Conservation (phyloP, 2,329 filamentous ascomycete species). For the Blastomyces parvus region DNA sequence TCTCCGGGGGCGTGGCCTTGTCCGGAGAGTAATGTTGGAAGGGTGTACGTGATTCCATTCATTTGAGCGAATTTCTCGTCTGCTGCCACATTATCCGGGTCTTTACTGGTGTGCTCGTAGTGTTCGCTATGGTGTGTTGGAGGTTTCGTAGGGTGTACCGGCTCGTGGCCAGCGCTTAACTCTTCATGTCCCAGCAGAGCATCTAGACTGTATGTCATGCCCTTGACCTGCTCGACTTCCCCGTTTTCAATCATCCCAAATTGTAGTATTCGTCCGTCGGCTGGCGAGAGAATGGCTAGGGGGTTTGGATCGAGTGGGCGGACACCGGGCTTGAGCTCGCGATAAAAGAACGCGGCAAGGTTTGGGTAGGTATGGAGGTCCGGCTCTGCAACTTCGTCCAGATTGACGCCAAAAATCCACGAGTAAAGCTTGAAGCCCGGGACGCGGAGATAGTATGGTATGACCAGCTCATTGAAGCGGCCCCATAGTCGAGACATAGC, state of each 20-base stretch:
- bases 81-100: conserved; percentile 58
- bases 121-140: conserved; percentile 28
- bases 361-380: conserved; percentile 89
- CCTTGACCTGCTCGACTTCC: conserved; percentile 97
- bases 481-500: conserved; percentile 85
- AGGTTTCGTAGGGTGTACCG: conserved; percentile 26
- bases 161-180: conserved; percentile 37
- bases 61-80: conserved; percentile 90
- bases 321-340: conserved; percentile 77
- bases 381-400: conserved; percentile 76
- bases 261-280: conserved; percentile 84
- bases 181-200: conserved; percentile 65
- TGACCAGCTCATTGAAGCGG: conserved; percentile 76
- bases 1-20: conserved; percentile 39
- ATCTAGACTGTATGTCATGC: conserved; percentile 94
- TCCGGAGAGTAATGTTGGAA: conserved; percentile 70
- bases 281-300: conserved; percentile 72
- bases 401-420: conserved; percentile 80
- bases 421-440: conserved; percentile 89
- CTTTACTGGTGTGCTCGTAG: conserved; percentile 30
- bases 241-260: conserved; percentile 86
- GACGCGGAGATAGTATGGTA: conserved; percentile 78
- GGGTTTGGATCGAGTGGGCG: conserved; percentile 75
- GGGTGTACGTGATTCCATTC: conserved; percentile 91
- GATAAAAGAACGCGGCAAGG: conserved; percentile 93